Evolutionary conservation across 768 basidiomycete species (phyloP), one percentile per base, ranked within the genome.

Genomic region (Lentinula aciculospora): DNA sequence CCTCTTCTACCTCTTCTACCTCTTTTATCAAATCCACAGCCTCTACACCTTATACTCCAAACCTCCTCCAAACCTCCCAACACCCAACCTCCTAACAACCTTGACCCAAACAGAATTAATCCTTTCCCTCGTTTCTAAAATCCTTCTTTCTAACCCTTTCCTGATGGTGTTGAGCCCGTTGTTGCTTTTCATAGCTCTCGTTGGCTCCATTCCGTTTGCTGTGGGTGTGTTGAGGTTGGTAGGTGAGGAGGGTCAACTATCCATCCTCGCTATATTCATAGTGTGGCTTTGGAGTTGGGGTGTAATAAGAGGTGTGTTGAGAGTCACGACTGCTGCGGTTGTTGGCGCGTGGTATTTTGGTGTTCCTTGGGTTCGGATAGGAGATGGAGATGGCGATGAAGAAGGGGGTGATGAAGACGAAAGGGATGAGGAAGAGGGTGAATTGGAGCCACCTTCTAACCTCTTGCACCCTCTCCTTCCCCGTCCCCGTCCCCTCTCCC

Each of bases 341-440:
- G 82, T 98, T 32, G 94, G 93, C 1, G 85, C 88, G 45, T 98
- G 94, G 94, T 97, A 96, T 68, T 96, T 92, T 46, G 55, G 55
- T 47, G 31, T 42, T 40, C 53, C 42, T 10, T n/a, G 42, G 47
- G 46, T 27, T 5, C 21, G 53, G 25, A 46, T 46, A 25, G 53
- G 23, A 7, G 28, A 27, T 25, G 39, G 40, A 13, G 25, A 21
- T 19, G 53, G 40, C 23, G 53, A 42, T 17, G 25, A 25, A 28
- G 31, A 9, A 12, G 31, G 15, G 31, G 50, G 36, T 15, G n/a
- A n/a, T n/a, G n/a, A n/a, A n/a, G n/a, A n/a, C n/a, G n/a, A n/a
- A n/a, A n/a, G n/a, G n/a, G n/a, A n/a, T n/a, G n/a, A n/a, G n/a
- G n/a, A n/a, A n/a, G n/a, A n/a, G n/a, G n/a, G n/a, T n/a, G n/a